These are phyloP conservation scores for Lepidium africanum DNA, from an alignment of 345 rosid species.

Conservation along the genomic window DNA sequence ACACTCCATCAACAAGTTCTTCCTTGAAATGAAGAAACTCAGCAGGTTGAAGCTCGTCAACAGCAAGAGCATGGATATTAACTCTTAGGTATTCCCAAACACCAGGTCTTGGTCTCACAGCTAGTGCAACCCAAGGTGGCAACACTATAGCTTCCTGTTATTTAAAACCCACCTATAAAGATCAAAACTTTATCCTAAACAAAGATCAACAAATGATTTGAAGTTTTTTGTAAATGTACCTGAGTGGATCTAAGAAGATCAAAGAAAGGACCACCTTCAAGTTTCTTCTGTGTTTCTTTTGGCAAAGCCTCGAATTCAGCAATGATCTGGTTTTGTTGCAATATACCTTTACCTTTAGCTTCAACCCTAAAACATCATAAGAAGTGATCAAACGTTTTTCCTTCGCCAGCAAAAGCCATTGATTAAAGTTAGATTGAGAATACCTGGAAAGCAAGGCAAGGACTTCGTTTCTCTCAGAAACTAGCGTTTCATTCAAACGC, in stretches of 20 bases:
- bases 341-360: conserved; percentile 66
- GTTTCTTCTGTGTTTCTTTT: conserved; percentile 44
- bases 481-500: conserved; percentile 69
- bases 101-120: conserved; percentile 94
- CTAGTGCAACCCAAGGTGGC: conserved; percentile 91
- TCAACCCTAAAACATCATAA: conserved; percentile 43
- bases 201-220: background rate
- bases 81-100: conserved; percentile 90
- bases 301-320: conserved; percentile 74
- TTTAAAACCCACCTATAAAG: background rate
- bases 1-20: conserved; percentile 94
- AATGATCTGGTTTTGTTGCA: conserved; percentile 68
- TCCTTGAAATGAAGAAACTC: conserved; percentile 93
- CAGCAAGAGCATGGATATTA: conserved; percentile 68
- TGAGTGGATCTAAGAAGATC: conserved; percentile 70
- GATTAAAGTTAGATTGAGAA: background rate
- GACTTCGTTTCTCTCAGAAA: conserved; percentile 55
- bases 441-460: conserved; percentile 75
- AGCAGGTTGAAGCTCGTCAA: conserved; percentile 69
- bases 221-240: conserved; percentile 27
- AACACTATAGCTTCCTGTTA: conserved; percentile 80
- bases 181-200: background rate
- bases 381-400: background rate
- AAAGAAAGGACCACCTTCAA: conserved; percentile 55
- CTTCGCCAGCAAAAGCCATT: background rate